Base-by-base conservation (phyloP, 2,329 filamentous ascomycete species). In the Aureobasidium melanogenum region DNA sequence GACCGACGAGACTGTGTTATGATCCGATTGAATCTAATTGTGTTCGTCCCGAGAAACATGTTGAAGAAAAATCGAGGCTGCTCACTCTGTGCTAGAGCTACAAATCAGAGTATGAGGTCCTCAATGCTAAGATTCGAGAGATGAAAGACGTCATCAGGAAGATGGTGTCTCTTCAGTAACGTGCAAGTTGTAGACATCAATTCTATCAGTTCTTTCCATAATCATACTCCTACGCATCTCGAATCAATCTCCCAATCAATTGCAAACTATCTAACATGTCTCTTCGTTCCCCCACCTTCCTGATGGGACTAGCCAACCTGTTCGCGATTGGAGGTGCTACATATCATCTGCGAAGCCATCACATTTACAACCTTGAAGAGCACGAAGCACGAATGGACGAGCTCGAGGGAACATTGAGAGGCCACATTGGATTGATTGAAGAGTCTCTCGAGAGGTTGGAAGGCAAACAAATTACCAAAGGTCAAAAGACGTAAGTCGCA, bases 361-460 rank as follows among this genome's bases (percentile, higher is more conserved):
- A 76, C 58, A 68, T 73, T 30, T 74, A 75, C 68, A 78, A 77
- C 60, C 71, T 77, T 5, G 73, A 78, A 68, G 76, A 80, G 63
- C 73, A 77, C 65, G 78, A 80, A 69, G 77, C 78, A 3, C 73
- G 76, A 10, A 72, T 78, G 65, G 76, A 79, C 56, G 76, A 79
- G 60, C 70, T 80, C 2, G 77, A 80, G 65, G 76, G 77, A 7
- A 80, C 77, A 15, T 62, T 79, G 38, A 65, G 77, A 61, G 77
- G 76, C 2, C 77, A 79, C 61, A 78, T 79, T 62, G 77, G 76
- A 1, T 54, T 79, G 19, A 79, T 79, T 44, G 76, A 80, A 63
- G 77, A 79, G 38, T 69, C 73, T 6, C 64, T 79, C 24, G 75
- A 79, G 63, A 66, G 76, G 5, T 65, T 79, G n/a, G 77, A 80